phyloP scores from a whole-genome alignment of 805 yeast species.

The Candida sithepensis region DNA sequence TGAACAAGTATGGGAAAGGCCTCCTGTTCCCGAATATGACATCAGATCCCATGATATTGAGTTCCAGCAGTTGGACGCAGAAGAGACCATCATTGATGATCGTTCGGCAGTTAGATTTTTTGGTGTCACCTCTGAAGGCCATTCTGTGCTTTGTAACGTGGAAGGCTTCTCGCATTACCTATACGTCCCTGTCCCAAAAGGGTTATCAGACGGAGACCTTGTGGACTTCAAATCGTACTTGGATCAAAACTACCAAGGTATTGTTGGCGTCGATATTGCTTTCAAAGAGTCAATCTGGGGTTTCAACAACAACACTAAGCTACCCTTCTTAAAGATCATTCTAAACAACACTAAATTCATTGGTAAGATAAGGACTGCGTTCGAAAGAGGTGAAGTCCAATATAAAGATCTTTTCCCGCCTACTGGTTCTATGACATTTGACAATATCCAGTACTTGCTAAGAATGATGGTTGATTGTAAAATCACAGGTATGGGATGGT shows the following conservation, averaged over 20 bases:
- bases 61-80: constrained; percentile 94
- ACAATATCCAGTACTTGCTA: constrained; percentile 81
- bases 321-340: constrained; percentile 75
- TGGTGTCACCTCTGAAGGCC: constrained; percentile 87
- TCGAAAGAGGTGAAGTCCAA: constrained; percentile 76
- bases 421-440: constrained; percentile 69
- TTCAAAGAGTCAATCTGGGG: constrained; percentile 93
- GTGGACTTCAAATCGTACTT: constrained; percentile 43
- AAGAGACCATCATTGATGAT: constrained; percentile 63
- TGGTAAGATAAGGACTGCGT: constrained; percentile 67
- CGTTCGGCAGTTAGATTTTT: constrained; percentile 74
- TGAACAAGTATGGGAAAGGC: constrained; percentile 45
- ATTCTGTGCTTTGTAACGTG: constrained; percentile 86
- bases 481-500: constrained; percentile 97
- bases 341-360: constrained; percentile 65
- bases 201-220: constrained; percentile 58
- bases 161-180: constrained; percentile 86
- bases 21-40: constrained; percentile 52
- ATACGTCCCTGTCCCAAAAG: constrained; percentile 86
- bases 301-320: constrained; percentile 69
- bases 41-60: constrained; percentile 49
- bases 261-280: constrained; percentile 60
- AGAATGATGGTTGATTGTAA: constrained; percentile 90
- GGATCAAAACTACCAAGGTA: constrained; percentile 48
- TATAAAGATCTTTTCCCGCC: constrained; percentile 62